phyloP scores from a whole-genome alignment of 352 stramenopile species.

The Pythium brassicae region DNA sequence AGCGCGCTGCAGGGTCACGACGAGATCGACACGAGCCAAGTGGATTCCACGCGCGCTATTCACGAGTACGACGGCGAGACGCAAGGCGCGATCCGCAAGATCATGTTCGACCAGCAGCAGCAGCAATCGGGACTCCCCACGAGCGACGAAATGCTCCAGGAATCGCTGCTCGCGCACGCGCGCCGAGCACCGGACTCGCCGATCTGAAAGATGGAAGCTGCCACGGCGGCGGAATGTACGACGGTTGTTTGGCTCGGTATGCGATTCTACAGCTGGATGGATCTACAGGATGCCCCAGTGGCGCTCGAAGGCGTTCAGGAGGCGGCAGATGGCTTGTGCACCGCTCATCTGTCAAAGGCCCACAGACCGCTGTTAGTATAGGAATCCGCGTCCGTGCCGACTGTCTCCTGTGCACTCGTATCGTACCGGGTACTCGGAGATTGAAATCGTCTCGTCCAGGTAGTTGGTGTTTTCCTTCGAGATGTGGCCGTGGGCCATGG shows the following conservation, averaged over 20 bases:
- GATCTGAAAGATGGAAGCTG: conserved; percentile 7
- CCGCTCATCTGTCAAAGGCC: conserved; percentile 82
- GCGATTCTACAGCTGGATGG: background rate
- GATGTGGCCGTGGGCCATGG: conserved; percentile 96
- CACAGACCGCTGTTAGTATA: background rate
- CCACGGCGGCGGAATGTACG: too few relatives aligned
- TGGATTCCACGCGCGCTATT: conserved; percentile 96
- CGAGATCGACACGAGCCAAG: conserved; percentile 96
- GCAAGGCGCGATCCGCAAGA: conserved; percentile 98
- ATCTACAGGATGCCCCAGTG: conserved; percentile 98
- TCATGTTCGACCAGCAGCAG: conserved; percentile 95
- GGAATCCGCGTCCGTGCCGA: too few relatives aligned
- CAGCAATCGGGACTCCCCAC: conserved; percentile 90
- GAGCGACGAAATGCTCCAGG: conserved; percentile 89
- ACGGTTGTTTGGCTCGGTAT: background rate
- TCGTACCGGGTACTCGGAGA: conserved; percentile 95
- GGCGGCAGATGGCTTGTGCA: conserved; percentile 93
- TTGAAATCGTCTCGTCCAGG: conserved; percentile 96
- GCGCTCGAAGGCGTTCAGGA: conserved; percentile 97
- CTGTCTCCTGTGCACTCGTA: too few relatives aligned
- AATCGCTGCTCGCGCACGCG: conserved; percentile 93
- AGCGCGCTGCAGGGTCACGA: conserved; percentile 87
- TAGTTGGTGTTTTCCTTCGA: conserved; percentile 97
- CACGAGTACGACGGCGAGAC: conserved; percentile 96
- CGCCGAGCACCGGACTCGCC: conserved; percentile 58